phyloP scores from a whole-genome alignment of 2,329 filamentous ascomycete species.

The Rasamsonia emersonii region DNA sequence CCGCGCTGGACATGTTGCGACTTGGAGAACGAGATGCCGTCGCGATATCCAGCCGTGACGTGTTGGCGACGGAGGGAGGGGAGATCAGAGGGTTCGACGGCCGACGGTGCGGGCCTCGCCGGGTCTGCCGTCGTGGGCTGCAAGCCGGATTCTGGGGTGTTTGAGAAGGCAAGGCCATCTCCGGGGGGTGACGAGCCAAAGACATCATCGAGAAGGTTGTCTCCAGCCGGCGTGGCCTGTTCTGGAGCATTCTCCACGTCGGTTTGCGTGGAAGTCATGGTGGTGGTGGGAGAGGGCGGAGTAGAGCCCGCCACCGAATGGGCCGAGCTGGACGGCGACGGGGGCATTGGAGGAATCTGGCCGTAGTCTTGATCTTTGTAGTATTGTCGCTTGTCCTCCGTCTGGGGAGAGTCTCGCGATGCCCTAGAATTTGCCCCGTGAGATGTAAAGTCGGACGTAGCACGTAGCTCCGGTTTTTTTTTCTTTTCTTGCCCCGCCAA shows the following conservation, averaged over 20 bases:
- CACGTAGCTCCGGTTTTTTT: too few relatives aligned
- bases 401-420: too few relatives aligned
- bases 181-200: conserved; percentile 32
- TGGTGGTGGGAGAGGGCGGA: conserved; percentile 4
- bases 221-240: conserved; percentile 7
- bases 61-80: conserved; percentile 67
- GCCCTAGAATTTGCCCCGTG: too few relatives aligned
- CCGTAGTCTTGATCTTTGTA: too few relatives aligned
- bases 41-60: conserved; percentile 79
- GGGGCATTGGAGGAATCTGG: conserved; percentile 5
- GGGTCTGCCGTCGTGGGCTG: neutral
- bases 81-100: conserved; percentile 56
- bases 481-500: too few relatives aligned
- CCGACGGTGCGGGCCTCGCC: neutral
- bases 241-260: conserved; percentile 3
- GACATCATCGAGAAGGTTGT: conserved; percentile 31
- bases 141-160: neutral
- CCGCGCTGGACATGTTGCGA: conserved; percentile 68
- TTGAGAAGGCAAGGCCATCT: conserved; percentile 1
- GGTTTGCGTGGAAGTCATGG: conserved; percentile 10
- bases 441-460: too few relatives aligned
- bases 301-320: conserved; percentile 1
- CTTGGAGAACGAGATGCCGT: conserved; percentile 73
- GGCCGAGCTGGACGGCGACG: conserved; percentile 8
- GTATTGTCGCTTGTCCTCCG: too few relatives aligned